Conservation (phyloP, 352 stramenopile species). For the Pythium monospermum region DNA sequence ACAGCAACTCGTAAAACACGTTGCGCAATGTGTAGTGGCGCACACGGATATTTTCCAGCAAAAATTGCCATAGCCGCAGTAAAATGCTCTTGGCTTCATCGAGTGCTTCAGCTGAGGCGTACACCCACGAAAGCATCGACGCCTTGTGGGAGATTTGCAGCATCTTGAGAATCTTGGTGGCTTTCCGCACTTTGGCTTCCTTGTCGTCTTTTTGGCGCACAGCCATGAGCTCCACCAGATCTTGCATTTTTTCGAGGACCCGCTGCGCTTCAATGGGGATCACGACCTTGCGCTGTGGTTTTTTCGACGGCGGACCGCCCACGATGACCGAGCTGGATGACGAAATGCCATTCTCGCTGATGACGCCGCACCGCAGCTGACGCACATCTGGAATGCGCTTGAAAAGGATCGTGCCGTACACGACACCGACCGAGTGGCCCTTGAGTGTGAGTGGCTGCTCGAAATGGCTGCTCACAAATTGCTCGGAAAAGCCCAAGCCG, state of each 20-base stretch:
- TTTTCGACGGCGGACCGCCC: conserved; percentile 52
- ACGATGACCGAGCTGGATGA: conserved; percentile 87
- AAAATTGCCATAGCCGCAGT: conserved; percentile 81
- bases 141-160: conserved; percentile 87
- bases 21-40: conserved; percentile 86
- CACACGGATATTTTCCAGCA: conserved; percentile 88
- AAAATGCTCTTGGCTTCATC: conserved; percentile 87
- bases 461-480: conserved; percentile 82
- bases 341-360: conserved; percentile 85
- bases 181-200: conserved; percentile 86
- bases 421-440: conserved; percentile 80
- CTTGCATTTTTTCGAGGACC: conserved; percentile 88
- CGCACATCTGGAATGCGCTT: conserved; percentile 87
- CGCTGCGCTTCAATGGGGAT: conserved; percentile 83
- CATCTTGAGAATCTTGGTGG: conserved; percentile 88
- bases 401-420: conserved; percentile 86
- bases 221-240: conserved; percentile 83
- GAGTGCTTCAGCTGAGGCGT: conserved; percentile 70
- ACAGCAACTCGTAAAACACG: conserved; percentile 86
- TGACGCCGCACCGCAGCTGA: conserved; percentile 81
- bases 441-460: conserved; percentile 85
- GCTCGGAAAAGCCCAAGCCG: conserved; percentile 54
- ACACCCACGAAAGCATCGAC: conserved; percentile 88
- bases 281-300: conserved; percentile 63
- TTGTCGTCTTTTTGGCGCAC: conserved; percentile 88